Evolutionary conservation across 2,329 filamentous ascomycete genomes (phyloP), one percentile per base, ranked within the genome.

Genomic region (Xylariaceae sp.): DNA sequence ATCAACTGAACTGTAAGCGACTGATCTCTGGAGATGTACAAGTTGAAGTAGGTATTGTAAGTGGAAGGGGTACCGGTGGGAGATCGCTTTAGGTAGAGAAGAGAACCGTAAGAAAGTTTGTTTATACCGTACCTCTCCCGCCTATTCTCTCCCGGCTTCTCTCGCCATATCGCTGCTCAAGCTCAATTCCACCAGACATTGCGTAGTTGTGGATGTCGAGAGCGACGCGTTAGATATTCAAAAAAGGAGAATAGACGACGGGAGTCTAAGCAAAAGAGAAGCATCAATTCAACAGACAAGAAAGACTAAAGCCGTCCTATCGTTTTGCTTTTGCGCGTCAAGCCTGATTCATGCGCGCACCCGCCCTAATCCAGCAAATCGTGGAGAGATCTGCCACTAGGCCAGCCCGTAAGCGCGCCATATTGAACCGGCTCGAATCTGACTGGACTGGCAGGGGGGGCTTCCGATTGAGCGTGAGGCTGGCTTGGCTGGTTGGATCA

Each of bases 311-410:
- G 14, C 11, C 12, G 19, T 24, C n/a, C n/a, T 23, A 33, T 26
- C 19, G 26, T 33, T 28, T n/a, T 23, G 14, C 24, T 33, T 41
- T 49, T 54, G 31, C 50, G 23, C 9, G 16, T 16, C 23, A 44
- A 21, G 23, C 36, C 29, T 33, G 33, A 48, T 47, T 52, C 31
- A 49, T 34, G 39, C 17, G 28, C 16, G 9, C 29, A 23, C 37
- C 17, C 17, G 37, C 45, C 6, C 29, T 40, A 29, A 53, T 44
- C 36, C 5, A 31, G 40, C 28, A 47, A 44, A 57, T 54, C 58
- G 54, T 61, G 54, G 58, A 33, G 58, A 51, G 55, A 58, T 58
- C 58, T 56, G 43, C 43, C 55, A 24, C 58, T 59, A 61, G 39
- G 45, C 26, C 39, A 47, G 45, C 46, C 31, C n/a, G 21, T 34